Evolutionary conservation across 169 alveolate species (phyloP), one percentile per base, ranked within the genome.

Genomic region (Babesia gibsoni): DNA sequence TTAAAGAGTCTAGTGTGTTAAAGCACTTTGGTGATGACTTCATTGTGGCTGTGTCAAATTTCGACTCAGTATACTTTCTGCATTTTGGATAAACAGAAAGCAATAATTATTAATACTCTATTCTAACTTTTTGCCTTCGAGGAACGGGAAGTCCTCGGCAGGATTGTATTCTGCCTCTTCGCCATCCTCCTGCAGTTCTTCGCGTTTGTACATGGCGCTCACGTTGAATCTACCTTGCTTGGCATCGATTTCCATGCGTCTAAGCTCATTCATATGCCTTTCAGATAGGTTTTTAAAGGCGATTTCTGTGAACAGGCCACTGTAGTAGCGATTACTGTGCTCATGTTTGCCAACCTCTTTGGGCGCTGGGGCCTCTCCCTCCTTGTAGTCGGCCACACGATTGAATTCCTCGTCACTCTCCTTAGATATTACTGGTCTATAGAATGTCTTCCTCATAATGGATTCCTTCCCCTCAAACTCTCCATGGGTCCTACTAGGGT

Each of bases 251-350:
- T 79, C 88, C 65, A 69, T 58, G 41, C 23, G 41, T 16, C 79
- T 3, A 36, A 79, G 20, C 49, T 42, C 50, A 9, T 79, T 67
- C 65, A 79, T 25, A 9, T 58, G 37, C 65, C 69, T 37, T 14
- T 61, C 39, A 2, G 54, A 37, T 32, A 68, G 36, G 29, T 50
- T 53, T 8, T 53, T 68, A 52, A 79, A 67, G 14, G 45, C 16
- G 14, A 57, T 36, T 46, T 79, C 88, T 20, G 63, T 52, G 37
- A 7, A 23, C 32, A 79, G 67, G 14, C 88, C 88, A 42, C 64
- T 58, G 65, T 79, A 79, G 30, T 48, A 53, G 33, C 83, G 67
- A 22, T 57, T 32, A 10, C 10, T 48, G 14, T 36, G 65, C 30
- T 59, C 73, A 46, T 45, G 42, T 23, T 32, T 50, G 33, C 22